Evolutionary conservation across 176 grass and related monocot species (phyloP).

Genomic region (Cenchrus purpureus): DNA sequence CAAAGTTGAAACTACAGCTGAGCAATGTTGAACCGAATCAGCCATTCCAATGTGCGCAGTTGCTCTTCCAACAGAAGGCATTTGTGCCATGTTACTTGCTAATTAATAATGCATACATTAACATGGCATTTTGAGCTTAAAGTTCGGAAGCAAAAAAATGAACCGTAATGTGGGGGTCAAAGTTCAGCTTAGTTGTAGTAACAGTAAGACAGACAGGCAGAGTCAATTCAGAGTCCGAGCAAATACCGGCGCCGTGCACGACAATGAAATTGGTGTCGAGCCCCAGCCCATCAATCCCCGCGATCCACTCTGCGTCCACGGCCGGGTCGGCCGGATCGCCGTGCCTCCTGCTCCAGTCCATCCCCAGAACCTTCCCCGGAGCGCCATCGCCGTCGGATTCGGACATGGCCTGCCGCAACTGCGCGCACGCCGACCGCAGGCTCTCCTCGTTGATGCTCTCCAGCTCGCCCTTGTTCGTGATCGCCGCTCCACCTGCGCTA

Average conservation of each 20-base stretch:
- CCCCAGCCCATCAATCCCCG: constrained; percentile 30
- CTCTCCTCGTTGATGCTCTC: constrained; percentile 71
- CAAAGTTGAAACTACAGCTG: background rate
- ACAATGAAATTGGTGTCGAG: constrained; percentile 77
- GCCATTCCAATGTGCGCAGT: background rate
- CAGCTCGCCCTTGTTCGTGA: constrained; percentile 90
- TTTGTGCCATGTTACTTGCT: background rate
- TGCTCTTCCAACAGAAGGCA: background rate
- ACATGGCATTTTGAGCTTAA: background rate
- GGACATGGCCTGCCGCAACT: constrained; percentile 84
- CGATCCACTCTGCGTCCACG: constrained; percentile 45
- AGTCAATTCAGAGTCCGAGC: constrained; percentile 24
- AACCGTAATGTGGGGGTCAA: background rate
- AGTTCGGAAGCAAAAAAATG: background rate
- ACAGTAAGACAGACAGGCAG: background rate
- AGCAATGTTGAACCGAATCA: background rate
- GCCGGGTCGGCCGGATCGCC: constrained; percentile 49
- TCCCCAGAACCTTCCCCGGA: constrained; percentile 44
- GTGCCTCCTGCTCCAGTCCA: constrained; percentile 83
- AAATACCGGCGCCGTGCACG: constrained; percentile 88
- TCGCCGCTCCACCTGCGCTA: constrained; percentile 82
- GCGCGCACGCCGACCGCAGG: constrained; percentile 68
- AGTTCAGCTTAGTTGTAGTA: background rate
- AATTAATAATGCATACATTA: background rate
- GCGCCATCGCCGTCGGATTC: constrained; percentile 26